Evolutionary conservation across 805 yeast species (phyloP), one percentile per base, ranked within the genome.

Genomic region (Saturnispora zaruensis): DNA sequence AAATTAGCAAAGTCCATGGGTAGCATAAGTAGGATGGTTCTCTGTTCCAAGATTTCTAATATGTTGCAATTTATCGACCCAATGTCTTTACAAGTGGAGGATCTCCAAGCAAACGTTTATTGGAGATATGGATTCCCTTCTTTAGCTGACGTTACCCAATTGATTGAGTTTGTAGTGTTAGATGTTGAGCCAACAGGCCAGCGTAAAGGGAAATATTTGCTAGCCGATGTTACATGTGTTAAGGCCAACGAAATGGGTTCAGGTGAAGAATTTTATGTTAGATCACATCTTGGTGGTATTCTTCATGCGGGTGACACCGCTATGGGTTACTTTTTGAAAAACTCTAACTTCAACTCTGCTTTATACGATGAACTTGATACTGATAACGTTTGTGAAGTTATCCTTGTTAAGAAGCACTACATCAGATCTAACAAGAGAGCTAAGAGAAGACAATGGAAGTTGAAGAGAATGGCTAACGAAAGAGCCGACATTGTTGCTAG

Each of bases 401-500:
- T 88, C 2, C 67, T 90, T 54, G 95, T 91, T 51, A 88, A 89
- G 87, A 90, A 89, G 65, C 78, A 78, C 68, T 91, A 89, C 72
- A 76, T 82, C 43, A 83, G 96, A 74, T 84, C 83, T 72, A 74
- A 80, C 44, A 79, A 78, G 71, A 84, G 80, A 72, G 70, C 78
- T 57, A 84, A 83, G 78, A 78, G 82, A 75, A 82, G 91, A 76
- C 74, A 75, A 67, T 87, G 96, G 95, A 87, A 84, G 70, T 80
- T 91, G 69, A 86, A 87, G 82, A 85, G 98, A 76, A 90, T 91
- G 96, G 98, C 98, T 36, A 86, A 77, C 63, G 98, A 93, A 70
- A 95, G 90, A 71, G 78, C 80, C 57, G 97, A 90, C 59, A 81
- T 87, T 56, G 89, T 82, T 42, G 95, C 93, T 51, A 49, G 44